These are phyloP conservation scores for Wickerhamiella parazyma DNA, from an alignment of 805 yeast genomes.

Conservation along the genomic window DNA sequence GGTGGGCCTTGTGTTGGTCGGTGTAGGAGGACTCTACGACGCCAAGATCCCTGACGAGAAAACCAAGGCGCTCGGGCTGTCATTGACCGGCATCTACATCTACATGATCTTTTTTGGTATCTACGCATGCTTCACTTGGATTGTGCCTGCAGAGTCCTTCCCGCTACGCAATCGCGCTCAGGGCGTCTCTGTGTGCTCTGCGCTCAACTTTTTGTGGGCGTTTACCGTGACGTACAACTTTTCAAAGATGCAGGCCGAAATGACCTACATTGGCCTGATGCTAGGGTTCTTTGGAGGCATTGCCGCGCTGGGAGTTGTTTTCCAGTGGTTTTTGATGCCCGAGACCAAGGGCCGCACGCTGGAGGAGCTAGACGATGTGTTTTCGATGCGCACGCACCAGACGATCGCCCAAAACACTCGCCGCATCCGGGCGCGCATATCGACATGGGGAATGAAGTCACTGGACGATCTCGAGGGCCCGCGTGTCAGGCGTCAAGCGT, in stretches of 20 bases:
- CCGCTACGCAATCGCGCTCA: conserved; percentile 44
- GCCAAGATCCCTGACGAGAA: conserved; percentile 22
- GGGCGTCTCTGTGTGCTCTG: conserved; percentile 49
- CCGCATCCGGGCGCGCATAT: background rate
- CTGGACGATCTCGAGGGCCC: background rate
- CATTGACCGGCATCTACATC: conserved; percentile 46
- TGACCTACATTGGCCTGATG: conserved; percentile 49
- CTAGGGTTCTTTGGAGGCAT: conserved; percentile 58
- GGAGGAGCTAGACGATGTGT: conserved; percentile 57
- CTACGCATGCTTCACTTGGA: conserved; percentile 56
- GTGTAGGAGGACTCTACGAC: conserved; percentile 31
- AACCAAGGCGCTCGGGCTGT: conserved; percentile 43
- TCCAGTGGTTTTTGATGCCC: conserved; percentile 40
- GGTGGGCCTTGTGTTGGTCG: conserved; percentile 46
- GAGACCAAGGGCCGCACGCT: conserved; percentile 60
- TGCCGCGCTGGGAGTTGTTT: conserved; percentile 37
- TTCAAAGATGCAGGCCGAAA: conserved; percentile 38
- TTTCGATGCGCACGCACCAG: conserved; percentile 33
- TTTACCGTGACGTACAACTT: conserved; percentile 54
- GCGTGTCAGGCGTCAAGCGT: no score
- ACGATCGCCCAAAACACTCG: conserved; percentile 17
- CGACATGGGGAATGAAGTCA: conserved; percentile 4
- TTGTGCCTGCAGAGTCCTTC: conserved; percentile 50
- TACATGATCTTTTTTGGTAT: conserved; percentile 56
- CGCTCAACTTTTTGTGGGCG: conserved; percentile 44